Percentiles rank a stretch among this genome's conserved stretches.
Conservation (phyloP, 2,329 filamentous ascomycete genomes). For the Pseudogymnoascus sp. region DNA sequence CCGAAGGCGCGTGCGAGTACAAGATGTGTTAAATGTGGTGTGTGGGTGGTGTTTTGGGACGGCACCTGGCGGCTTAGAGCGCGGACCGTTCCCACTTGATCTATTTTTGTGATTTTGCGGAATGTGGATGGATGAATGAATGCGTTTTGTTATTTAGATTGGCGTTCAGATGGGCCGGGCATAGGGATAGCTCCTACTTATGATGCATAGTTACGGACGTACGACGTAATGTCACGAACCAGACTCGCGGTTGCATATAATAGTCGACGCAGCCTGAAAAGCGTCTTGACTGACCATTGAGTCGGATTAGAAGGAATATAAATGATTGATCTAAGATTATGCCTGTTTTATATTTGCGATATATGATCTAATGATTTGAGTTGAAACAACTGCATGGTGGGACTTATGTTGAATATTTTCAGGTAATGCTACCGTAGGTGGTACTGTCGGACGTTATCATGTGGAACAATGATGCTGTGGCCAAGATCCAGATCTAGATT, state of each 20-base stretch:
- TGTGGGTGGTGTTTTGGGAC: background rate
- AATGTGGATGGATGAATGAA: slow-evolving; percentile 2
- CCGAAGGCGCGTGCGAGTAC: slow-evolving; percentile 67
- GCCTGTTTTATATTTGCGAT: background rate
- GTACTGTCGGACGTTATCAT: background rate
- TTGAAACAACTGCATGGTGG: background rate
- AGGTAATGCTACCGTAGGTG: background rate
- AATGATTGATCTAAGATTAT: background rate
- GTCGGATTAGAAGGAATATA: slow-evolving; percentile 3
- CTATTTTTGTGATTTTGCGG: background rate
- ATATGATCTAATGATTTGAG: background rate
- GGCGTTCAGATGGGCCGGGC: slow-evolving; percentile 2
- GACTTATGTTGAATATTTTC: background rate
- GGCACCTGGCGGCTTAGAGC: slow-evolving; percentile 1
- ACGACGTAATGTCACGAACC: background rate
- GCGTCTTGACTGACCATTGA: slow-evolving; percentile 3
- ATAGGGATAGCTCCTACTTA: slow-evolving; percentile 1
- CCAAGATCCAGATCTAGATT: background rate
- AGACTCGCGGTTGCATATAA: background rate
- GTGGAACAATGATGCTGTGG: background rate
- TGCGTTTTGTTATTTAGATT: slow-evolving; percentile 1
- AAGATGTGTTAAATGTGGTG: slow-evolving; percentile 55
- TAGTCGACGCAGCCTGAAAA: slow-evolving; percentile 4
- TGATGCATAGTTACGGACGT: slow-evolving; percentile 1
- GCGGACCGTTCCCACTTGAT: background rate